These are phyloP conservation scores for Solanum appendiculatum DNA, from an alignment of 257 asterid species.

Conservation along the genomic window DNA sequence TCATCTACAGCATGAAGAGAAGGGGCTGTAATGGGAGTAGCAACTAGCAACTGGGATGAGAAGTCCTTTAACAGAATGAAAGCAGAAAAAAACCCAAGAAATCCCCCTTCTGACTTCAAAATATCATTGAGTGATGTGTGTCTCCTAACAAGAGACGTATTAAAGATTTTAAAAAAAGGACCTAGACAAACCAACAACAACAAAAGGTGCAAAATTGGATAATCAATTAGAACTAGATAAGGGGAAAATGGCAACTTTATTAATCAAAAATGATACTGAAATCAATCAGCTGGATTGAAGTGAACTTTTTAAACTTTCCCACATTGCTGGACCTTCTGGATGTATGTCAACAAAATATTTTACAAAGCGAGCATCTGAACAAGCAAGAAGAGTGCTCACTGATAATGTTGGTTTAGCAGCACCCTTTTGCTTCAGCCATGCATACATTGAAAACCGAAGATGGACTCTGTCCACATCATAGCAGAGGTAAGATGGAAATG, in stretches of 20 bases:
- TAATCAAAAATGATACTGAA: not conserved
- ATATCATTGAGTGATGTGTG: not conserved
- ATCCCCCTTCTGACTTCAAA: not conserved
- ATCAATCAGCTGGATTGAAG: slow-evolving; percentile 11
- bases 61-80: not conserved
- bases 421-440: slow-evolving; percentile 72
- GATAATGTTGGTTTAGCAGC: slow-evolving; percentile 65
- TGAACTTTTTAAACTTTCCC: slow-evolving; percentile 47
- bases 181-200: not conserved
- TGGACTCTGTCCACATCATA: slow-evolving; percentile 64
- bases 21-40: not conserved
- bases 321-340: slow-evolving; percentile 69
- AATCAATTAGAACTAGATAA: not conserved
- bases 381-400: slow-evolving; percentile 63
- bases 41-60: not conserved
- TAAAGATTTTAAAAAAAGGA: not conserved
- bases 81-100: not conserved
- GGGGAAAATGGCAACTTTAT: not conserved
- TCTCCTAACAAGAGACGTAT: not conserved
- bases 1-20: not conserved
- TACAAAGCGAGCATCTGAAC: slow-evolving; percentile 55
- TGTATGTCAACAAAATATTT: slow-evolving; percentile 65
- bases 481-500: slow-evolving; percentile 69
- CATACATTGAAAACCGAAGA: slow-evolving; percentile 60
- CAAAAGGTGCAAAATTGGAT: not conserved